Evolutionary conservation across 1,284 basidiomycete genomes (phyloP), one percentile per base, ranked within the genome.

Genomic region (Tylopilus sp.): DNA sequence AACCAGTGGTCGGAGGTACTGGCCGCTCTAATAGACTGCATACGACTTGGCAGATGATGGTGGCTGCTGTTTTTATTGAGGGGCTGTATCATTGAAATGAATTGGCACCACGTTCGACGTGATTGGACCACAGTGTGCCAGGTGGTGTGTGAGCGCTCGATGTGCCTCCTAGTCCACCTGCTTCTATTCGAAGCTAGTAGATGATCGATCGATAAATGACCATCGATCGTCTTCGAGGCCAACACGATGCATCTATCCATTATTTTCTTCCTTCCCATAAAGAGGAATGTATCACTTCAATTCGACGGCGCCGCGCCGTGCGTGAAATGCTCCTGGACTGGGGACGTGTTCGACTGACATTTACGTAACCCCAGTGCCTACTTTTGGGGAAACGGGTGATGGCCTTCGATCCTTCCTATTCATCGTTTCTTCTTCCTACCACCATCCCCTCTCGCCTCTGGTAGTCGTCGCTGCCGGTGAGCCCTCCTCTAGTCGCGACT

Each of bases 311-410:
- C n/a, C n/a, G n/a, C n/a, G n/a, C n/a, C n/a, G n/a, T n/a, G n/a
- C n/a, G n/a, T n/a, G n/a, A n/a, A n/a, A n/a, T n/a, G n/a, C n/a
- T n/a, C n/a, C n/a, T n/a, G n/a, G n/a, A n/a, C n/a, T n/a, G n/a
- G 21, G 6, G 21, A 24, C 21, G 15, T 34, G 21, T 20, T 15
- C 2, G 18, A 18, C 28, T 11, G 3, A 6, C 21, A 15, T 26
- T 64, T 67, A 64, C 62, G 65, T 64, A 64, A 64, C 60, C 64
- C 62, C 65, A 64, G 28, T 38, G 34, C 28, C 48, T 56, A 53
- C 55, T 66, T 66, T 66, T 70, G 64, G 64, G 64, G 64, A 24
- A 50, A 41, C 28, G 36, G 44, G 46, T 41, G 46, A 67, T 61
- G 53, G 15, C 34, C 31, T 50, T 14, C 31, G 11, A 18, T 17